These are phyloP conservation scores for Solanum sejunctum DNA, from an alignment of 257 asterid genomes.

Conservation along the genomic window DNA sequence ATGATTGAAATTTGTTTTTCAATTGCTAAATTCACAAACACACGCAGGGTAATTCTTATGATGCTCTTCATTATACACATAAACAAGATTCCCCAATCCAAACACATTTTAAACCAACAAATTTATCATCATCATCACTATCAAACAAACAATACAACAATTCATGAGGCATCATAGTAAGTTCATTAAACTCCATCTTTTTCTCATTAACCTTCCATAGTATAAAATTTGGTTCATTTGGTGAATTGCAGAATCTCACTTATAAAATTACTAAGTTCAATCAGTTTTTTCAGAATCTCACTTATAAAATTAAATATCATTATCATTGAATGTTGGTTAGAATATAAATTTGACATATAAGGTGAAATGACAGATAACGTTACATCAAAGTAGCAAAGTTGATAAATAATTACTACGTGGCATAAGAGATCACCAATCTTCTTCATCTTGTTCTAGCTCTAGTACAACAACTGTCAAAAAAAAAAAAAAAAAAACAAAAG, in stretches of 20 bases:
- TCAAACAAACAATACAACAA: slow-evolving; percentile 6
- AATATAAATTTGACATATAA: slow-evolving; percentile 4
- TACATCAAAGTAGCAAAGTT: not conserved
- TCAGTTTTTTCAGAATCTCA: accelerated
- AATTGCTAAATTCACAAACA: slow-evolving; percentile 8
- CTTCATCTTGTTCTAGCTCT: slow-evolving; percentile 26
- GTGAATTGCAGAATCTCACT: too few species aligned
- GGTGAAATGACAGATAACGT: not conserved
- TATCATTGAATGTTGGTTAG: not conserved
- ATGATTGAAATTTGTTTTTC: too few species aligned
- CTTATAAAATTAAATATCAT: not conserved
- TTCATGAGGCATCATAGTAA: slow-evolving; percentile 19
- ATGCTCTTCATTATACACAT: slow-evolving; percentile 11
- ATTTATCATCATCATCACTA: not conserved
- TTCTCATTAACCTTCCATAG: slow-evolving; percentile 29
- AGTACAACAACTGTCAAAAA: slow-evolving; percentile 56
- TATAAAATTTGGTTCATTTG: not conserved
- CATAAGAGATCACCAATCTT: not conserved
- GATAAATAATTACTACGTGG: not conserved
- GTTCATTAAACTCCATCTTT: slow-evolving; percentile 20
- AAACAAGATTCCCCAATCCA: slow-evolving; percentile 17
- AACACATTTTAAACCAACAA: slow-evolving; percentile 9
- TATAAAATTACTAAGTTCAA: not conserved
- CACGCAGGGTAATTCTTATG: slow-evolving; percentile 3
- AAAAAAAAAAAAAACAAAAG: too few species aligned